Base-by-base conservation (phyloP, 2,329 filamentous ascomycete species). In the Nemania sp. region DNA sequence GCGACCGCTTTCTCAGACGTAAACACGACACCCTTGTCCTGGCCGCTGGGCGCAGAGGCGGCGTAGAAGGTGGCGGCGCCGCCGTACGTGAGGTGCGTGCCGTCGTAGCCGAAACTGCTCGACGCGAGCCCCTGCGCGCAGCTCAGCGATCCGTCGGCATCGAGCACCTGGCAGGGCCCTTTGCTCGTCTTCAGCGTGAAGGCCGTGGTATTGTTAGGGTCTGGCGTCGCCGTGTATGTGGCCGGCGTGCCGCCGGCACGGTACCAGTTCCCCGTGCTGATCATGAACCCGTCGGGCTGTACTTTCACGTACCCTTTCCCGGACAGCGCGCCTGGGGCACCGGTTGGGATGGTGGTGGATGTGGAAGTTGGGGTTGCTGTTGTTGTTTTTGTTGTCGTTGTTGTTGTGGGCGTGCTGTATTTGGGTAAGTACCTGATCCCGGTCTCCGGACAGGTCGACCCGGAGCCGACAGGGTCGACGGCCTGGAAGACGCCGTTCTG, bases 351-450 rank as follows among this genome's bases (percentile, higher is more conserved):
- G 39, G 63, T 65, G 17, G 64, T 73, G 4, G 68, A 68, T 1
- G 69, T 70, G 23, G 33, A 6, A 1, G 50, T 49, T 8, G 31
- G 11, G 2, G 44, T 44, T 6, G 19, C 36, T 6, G 45, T 47
- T 5, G 49, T 51, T 14, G 37, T 37, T 4, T 44, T 42, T 6
- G 56, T 52, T 3, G 48, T 46, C 6, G 33, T 31, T 2, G 54
- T 41, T 2, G 56, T 40, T 11, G 40, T 31, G 7, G 52, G 24
- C 14, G 43, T 46, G 40, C 43, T 36, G 41, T 54, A 61, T 70
- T 88, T 89, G 31, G 84, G 83, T 7, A 81, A 69, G 66, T 90
- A 90, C 63, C 80, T 81, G 66, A 91, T 84, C 1, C 83, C 84
- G 0, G 72, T 77, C 17, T 68, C 63, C 0, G 87, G 83, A 69